Conservation (phyloP, 768 basidiomycete genomes). For the Holtermannia corniformis region DNA sequence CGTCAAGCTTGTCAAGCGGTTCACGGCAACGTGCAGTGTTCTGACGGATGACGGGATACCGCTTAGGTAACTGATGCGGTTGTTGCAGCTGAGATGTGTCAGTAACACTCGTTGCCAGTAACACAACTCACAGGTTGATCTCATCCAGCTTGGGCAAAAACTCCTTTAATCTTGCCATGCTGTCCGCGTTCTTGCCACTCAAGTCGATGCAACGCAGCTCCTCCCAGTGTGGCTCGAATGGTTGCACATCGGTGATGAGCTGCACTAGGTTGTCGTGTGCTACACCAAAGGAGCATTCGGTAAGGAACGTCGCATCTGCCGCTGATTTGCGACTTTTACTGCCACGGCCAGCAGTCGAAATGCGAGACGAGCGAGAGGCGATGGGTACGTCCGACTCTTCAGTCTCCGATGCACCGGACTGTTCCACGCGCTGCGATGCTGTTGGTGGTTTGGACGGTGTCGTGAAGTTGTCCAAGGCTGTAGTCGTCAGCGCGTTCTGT, state of each 20-base stretch:
- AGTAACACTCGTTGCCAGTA: slow-evolving; percentile 2
- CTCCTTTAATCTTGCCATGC: slow-evolving; percentile 75
- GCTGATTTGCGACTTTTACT: slow-evolving; percentile 6
- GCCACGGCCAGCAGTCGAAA: background rate
- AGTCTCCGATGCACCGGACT: slow-evolving; percentile 23
- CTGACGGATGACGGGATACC: slow-evolving; percentile 43
- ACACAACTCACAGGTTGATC: slow-evolving; percentile 56
- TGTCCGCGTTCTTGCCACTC: slow-evolving; percentile 61
- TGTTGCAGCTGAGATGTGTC: slow-evolving; percentile 31
- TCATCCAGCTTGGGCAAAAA: slow-evolving; percentile 71
- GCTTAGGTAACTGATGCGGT: slow-evolving; percentile 44
- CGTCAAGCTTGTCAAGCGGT: slow-evolving; percentile 72
- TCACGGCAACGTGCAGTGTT: slow-evolving; percentile 38
- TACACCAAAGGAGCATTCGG: slow-evolving; percentile 92
- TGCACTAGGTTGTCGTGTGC: slow-evolving; percentile 84
- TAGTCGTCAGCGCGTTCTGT: background rate
- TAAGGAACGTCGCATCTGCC: slow-evolving; percentile 62
- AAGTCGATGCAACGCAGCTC: slow-evolving; percentile 64
- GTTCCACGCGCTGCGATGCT: background rate
- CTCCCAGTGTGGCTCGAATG: slow-evolving; percentile 94
- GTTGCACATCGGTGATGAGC: slow-evolving; percentile 87
- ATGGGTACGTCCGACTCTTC: slow-evolving; percentile 28
- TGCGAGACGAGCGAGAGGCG: slow-evolving; percentile 39
- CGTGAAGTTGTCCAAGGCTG: slow-evolving; percentile 25
- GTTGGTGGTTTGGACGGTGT: slow-evolving; percentile 38